Conservation (phyloP, 2,329 filamentous ascomycete genomes). For the Colletotrichum sp. region DNA sequence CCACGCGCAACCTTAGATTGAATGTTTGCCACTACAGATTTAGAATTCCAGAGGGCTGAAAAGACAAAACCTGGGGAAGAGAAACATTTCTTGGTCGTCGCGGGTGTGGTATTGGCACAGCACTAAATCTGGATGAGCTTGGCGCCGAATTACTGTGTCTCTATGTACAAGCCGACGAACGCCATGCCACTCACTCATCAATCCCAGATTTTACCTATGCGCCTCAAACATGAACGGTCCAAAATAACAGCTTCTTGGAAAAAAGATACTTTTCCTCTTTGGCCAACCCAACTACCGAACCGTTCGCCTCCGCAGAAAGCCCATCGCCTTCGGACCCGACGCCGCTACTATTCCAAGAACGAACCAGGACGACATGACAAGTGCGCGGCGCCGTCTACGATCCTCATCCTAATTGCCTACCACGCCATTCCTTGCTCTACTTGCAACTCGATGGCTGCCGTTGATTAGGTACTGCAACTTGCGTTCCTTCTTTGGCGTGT, state of each 20-base stretch:
- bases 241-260: not conserved
- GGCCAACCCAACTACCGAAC: not conserved
- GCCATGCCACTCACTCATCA: not conserved
- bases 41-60: not conserved
- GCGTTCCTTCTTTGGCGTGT: not conserved
- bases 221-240: not conserved
- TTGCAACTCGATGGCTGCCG: not conserved
- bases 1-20: not conserved
- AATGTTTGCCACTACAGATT: constrained; percentile 2
- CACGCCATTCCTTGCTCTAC: not conserved
- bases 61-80: constrained; percentile 7
- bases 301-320: not conserved
- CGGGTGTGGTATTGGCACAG: not conserved
- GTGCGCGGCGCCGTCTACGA: not conserved
- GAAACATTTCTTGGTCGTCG: not conserved
- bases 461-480: not conserved
- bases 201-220: not conserved
- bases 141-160: not conserved
- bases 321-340: constrained; percentile 2
- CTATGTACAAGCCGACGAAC: not conserved
- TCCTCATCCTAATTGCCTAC: not conserved
- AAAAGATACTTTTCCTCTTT: not conserved
- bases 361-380: not conserved
- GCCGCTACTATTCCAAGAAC: constrained; percentile 12
- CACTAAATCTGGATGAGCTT: not conserved